phyloP scores from a whole-genome alignment of 169 alveolate species.

The Cardiosporidium cionae region DNA sequence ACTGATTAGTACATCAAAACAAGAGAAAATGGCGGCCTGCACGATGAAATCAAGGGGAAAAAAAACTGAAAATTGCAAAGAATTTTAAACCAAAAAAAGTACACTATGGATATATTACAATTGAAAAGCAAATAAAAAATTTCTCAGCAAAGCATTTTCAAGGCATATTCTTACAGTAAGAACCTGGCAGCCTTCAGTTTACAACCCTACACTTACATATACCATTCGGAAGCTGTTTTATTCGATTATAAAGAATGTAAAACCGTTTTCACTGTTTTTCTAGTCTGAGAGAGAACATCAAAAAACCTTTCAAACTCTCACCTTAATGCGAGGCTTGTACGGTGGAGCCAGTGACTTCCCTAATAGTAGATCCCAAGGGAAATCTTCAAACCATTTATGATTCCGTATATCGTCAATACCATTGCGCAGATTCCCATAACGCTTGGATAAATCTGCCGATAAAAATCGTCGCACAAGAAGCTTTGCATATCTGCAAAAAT shows the following conservation, averaged over 20 bases:
- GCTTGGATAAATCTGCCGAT: conserved; percentile 74
- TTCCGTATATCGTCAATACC: conserved; percentile 78
- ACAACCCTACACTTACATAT: too few species aligned
- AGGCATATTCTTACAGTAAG: conserved; percentile 3
- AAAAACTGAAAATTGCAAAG: not conserved
- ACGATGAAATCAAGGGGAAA: not conserved
- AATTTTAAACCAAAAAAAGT: not conserved
- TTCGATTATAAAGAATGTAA: too few species aligned
- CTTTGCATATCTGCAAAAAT: conserved; percentile 67
- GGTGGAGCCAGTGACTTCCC: conserved; percentile 42
- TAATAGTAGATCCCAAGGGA: conserved; percentile 54
- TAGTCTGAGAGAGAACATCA: too few species aligned
- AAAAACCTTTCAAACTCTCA: too few species aligned
- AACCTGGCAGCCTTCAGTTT: too few species aligned
- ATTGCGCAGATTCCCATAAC: conserved; percentile 72
- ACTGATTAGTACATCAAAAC: too few species aligned
- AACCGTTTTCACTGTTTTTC: too few species aligned
- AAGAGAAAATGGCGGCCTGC: not conserved
- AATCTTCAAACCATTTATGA: conserved; percentile 66
- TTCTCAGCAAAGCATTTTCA: not conserved
- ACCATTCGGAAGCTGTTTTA: too few species aligned
- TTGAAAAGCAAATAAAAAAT: conserved; percentile 12
- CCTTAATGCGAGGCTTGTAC: conserved; percentile 57
- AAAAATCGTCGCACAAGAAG: conserved; percentile 72
- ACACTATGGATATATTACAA: too few species aligned